These are phyloP conservation scores for Schwanniomyces yamadae DNA, from an alignment of 805 yeast genomes.

Conservation along the genomic window DNA sequence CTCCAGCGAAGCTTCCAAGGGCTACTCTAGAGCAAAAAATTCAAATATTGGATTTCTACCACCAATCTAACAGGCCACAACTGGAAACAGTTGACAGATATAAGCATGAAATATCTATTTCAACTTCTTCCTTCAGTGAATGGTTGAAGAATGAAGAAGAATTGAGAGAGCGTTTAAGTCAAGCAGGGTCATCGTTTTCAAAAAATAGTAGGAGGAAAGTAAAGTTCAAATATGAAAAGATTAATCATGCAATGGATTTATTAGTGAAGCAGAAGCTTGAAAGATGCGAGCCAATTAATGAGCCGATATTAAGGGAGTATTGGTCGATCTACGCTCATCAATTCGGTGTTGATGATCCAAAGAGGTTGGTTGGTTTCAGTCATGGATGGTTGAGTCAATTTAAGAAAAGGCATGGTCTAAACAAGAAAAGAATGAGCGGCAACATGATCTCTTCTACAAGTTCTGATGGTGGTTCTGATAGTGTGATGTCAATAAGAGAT, in stretches of 20 bases:
- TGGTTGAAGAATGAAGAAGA: constrained; percentile 59
- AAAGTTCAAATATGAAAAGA: constrained; percentile 54
- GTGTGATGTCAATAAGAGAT: constrained; percentile 2
- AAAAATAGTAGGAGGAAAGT: constrained; percentile 44
- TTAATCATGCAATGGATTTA: constrained; percentile 58
- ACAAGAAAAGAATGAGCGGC: constrained; percentile 30
- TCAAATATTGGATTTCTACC: constrained; percentile 52
- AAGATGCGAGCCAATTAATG: constrained; percentile 48
- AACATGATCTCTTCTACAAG: constrained; percentile 2
- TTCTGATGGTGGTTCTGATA: constrained; percentile 4
- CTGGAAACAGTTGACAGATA: constrained; percentile 56
- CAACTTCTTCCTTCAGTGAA: constrained; percentile 60
- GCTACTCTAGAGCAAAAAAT: constrained; percentile 61
- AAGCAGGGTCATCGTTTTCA: constrained; percentile 30
- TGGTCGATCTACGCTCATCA: constrained; percentile 57
- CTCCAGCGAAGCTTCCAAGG: constrained; percentile 36
- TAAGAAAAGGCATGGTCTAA: constrained; percentile 55
- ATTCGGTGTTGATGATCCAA: constrained; percentile 60
- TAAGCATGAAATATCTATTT: constrained; percentile 49
- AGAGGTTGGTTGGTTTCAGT: constrained; percentile 51
- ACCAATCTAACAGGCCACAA: constrained; percentile 49
- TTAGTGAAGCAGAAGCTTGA: constrained; percentile 46
- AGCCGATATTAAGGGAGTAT: constrained; percentile 53
- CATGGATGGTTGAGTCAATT: constrained; percentile 66
- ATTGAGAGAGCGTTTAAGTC: constrained; percentile 44